Evolutionary conservation across 495 filamentous ascomycete species (phyloP).

Genomic region (Neurospora sp.): DNA sequence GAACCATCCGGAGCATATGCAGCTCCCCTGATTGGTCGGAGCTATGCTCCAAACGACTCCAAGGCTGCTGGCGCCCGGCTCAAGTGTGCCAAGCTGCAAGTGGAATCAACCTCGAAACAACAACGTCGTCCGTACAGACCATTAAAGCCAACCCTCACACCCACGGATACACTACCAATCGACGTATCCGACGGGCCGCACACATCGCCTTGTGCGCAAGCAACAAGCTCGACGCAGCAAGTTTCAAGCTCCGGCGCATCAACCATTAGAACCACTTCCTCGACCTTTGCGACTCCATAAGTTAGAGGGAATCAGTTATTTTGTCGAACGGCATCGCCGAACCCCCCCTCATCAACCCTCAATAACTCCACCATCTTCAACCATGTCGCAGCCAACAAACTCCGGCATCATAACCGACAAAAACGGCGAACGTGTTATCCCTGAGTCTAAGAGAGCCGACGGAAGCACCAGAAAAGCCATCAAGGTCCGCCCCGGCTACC

Average conservation of each 20-base stretch:
- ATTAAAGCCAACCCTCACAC: no score
- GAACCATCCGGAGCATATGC: slow-evolving; percentile 16
- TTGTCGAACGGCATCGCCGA: neutral
- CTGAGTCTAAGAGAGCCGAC: slow-evolving; percentile 75
- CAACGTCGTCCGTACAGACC: neutral
- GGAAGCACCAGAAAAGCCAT: slow-evolving; percentile 86
- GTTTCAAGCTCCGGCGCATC: neutral
- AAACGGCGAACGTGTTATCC: slow-evolving; percentile 74
- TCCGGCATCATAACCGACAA: slow-evolving; percentile 69
- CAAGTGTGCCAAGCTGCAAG: neutral
- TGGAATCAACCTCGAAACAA: neutral
- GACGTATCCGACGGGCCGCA: neutral
- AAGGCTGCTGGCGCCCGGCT: slow-evolving; percentile 1
- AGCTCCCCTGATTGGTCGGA: slow-evolving; percentile 28
- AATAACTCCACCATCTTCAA: slow-evolving; percentile 11
- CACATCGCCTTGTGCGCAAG: neutral
- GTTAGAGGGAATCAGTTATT: neutral
- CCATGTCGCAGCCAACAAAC: slow-evolving; percentile 41
- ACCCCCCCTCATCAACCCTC: neutral
- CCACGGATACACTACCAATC: neutral
- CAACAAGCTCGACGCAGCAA: slow-evolving; percentile 3
- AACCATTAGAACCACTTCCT: neutral
- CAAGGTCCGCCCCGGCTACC: slow-evolving; percentile 84
- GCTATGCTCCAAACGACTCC: slow-evolving; percentile 13
- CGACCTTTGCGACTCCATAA: neutral